Evolutionary conservation across 2,329 filamentous ascomycete genomes (phyloP).

Genomic region (Passalora sequoiae): DNA sequence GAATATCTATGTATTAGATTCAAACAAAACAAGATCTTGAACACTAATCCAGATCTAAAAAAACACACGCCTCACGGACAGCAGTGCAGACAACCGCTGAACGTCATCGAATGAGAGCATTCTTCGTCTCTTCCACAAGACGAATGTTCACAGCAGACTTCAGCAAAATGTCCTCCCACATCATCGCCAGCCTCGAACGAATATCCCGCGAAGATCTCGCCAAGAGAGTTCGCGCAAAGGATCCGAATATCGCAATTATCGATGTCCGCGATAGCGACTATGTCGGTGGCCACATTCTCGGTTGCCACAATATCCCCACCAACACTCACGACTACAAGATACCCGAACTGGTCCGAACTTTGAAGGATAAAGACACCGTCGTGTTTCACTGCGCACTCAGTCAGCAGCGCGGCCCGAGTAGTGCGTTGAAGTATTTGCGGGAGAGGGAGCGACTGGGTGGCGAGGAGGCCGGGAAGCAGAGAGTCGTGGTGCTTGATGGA

Average conservation of each 20-base stretch:
- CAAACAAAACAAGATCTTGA: too few relatives aligned
- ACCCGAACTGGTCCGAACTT: constrained; percentile 73
- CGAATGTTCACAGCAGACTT: constrained; percentile 6
- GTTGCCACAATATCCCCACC: constrained; percentile 70
- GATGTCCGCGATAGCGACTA: constrained; percentile 90
- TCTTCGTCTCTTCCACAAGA: not conserved
- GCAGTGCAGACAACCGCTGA: too few relatives aligned
- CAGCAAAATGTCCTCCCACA: constrained; percentile 48
- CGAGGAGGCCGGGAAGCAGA: constrained; percentile 49
- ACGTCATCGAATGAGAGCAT: too few relatives aligned
- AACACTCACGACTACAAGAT: constrained; percentile 67
- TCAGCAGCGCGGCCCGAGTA: constrained; percentile 81
- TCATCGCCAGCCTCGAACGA: constrained; percentile 59
- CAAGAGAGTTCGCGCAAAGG: constrained; percentile 46
- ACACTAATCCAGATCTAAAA: too few relatives aligned
- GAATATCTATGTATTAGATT: too few relatives aligned
- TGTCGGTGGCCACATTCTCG: constrained; percentile 81
- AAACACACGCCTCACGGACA: too few relatives aligned
- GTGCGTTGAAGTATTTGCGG: constrained; percentile 73
- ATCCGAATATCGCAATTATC: constrained; percentile 60
- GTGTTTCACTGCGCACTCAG: constrained; percentile 93
- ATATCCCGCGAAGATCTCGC: constrained; percentile 67
- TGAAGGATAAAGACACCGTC: constrained; percentile 73
- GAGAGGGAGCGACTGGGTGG: constrained; percentile 57
- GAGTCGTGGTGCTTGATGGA: constrained; percentile 72